phyloP scores from a whole-genome alignment of 495 filamentous ascomycete species.

The Penicillium salamii region DNA sequence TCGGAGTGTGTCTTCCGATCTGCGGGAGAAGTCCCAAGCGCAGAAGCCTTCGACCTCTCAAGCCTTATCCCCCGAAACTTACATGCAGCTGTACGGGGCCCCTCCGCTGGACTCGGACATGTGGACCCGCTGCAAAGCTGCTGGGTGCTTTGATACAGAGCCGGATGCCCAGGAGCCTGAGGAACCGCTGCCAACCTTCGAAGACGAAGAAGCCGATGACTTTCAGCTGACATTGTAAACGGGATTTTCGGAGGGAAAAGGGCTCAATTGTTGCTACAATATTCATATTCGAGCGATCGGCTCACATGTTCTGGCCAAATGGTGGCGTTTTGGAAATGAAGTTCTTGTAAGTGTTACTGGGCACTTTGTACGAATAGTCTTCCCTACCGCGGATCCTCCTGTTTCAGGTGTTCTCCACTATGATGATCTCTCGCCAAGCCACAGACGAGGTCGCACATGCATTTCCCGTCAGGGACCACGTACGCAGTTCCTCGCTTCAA shows the following conservation, averaged over 20 bases:
- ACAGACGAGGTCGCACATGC: conserved; percentile 16
- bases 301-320: conserved; percentile 3
- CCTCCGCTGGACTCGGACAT: conserved; percentile 42
- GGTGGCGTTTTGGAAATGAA: conserved; percentile 23
- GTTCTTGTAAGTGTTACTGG: neutral
- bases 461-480: conserved; percentile 6
- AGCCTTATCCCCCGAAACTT: conserved; percentile 40
- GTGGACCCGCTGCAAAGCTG: conserved; percentile 38
- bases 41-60: conserved; percentile 20
- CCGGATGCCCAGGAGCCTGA: conserved; percentile 22
- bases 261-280: conserved; percentile 2
- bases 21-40: conserved; percentile 30
- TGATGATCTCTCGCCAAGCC: conserved; percentile 20
- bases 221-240: conserved; percentile 44
- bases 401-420: conserved; percentile 28
- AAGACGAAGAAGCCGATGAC: conserved; percentile 41
- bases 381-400: conserved; percentile 19
- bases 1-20: conserved; percentile 54
- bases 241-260: neutral
- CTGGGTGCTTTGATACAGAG: conserved; percentile 36
- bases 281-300: conserved; percentile 3
- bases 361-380: neutral
- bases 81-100: conserved; percentile 41
- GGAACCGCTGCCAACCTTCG: conserved; percentile 31
- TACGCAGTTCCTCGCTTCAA: conserved; percentile 1